Base-by-base conservation (phyloP, 305 asterid genomes). In the Fraxinus platypoda region DNA sequence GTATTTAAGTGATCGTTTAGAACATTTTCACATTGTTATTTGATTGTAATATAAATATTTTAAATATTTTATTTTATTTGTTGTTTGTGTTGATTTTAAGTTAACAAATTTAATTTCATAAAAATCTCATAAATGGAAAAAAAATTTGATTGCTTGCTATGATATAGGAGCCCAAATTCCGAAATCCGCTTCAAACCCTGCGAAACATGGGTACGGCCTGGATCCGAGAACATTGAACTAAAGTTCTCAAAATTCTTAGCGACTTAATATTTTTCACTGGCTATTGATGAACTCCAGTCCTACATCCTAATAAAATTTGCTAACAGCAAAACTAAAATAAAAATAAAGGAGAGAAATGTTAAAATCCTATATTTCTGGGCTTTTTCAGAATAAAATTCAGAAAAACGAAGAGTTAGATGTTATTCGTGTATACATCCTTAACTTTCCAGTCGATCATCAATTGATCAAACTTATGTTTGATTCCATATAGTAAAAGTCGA, bases 231-330 rank as follows among this genome's bases (percentile, higher is more conserved):
- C 81, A 72, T 59, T 73, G 46, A 86, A 82, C 85, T n/a, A 41
- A 88, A 90, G 92, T 86, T 90, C 94, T 91, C 91, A 91, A 90
- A 93, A 93, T 89, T 87, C 89, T 88, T 85, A 90, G 91, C 88
- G 87, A 81, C 26, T 2, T 79, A 6, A 35, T 35, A 78, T 52
- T 84, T 79, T 59, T 66, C 59, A 82, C 79, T 71, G 87, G 89
- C 93, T 87, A 89, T 73, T 76, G 83, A 86, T 84, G 84, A 91
- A 91, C 91, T 85, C 85, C 80, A 77, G 87, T 77, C 81, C 28
- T 43, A 62, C n/a, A 41, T 26, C 87, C 90, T 88, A 82, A 82
- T 62, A 37, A 59, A 80, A 57, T 78, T 59, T 68, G 83, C 84
- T 70, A 86, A 77, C 75, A 78, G 81, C 84, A 81, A 86, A 81